Evolutionary conservation across 805 yeast genomes (phyloP), one percentile per base, ranked within the genome.

Genomic region (Tetrapisispora fleetii): DNA sequence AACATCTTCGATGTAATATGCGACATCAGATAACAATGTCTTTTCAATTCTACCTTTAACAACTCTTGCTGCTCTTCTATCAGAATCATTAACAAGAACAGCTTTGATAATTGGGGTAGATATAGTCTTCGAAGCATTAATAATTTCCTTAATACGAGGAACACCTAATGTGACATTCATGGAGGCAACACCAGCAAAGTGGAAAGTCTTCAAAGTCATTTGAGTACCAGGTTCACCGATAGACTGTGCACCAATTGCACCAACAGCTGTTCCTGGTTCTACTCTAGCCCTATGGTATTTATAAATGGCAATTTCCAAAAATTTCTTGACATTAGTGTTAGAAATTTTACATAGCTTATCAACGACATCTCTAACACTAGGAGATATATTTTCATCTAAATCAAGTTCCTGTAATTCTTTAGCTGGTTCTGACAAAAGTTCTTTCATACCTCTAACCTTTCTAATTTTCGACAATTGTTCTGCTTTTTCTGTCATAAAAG

Each of bases 151-250:
- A 65, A 93, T 91, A 78, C 99, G 96, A 45, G 99, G 99, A 47
- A 93, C 99, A 79, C 99, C 99, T 57, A 93, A 78, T 0, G 99
- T 93, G 55, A 91, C 96, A 73, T 93, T 93, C 97, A 91, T 93
- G 43, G 96, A 85, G 35, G 99, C 98, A 50, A 93, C 99, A 76
- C 99, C 99, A 60, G 99, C 99, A 76, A 93, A 93, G 75, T 93
- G 99, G 87, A 91, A 91, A 51, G 95, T 85, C 65, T 85, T 85
- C 63, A 85, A 76, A 4, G 99, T 93, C 99, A 93, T 93, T 71
- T 93, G 99, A 0, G 99, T 93, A 66, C 98, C 99, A 21, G 99
- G 99, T 64, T 91, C 99, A 71, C 99, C 99, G 73, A 93, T 93
- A 40, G 96, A 87, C 65, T 93, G 99, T 0, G 99, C 99, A 57